Evolutionary conservation across 1,284 basidiomycete genomes (phyloP).

Genomic region (Polyporus tsugae): DNA sequence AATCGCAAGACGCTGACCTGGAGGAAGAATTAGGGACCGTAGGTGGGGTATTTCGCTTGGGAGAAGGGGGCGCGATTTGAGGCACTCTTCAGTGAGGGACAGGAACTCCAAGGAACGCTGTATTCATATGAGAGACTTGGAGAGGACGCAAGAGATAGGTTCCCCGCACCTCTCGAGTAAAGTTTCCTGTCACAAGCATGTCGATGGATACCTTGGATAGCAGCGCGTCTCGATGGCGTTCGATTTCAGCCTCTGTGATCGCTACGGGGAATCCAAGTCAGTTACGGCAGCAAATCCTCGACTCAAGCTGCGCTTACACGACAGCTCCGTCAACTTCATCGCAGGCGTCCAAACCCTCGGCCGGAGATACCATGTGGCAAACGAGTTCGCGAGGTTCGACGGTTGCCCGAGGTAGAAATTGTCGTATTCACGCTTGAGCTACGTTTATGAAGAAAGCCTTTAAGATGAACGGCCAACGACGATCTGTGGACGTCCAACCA

Average conservation of each 20-base stretch:
- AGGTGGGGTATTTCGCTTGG: slow-evolving; percentile 32
- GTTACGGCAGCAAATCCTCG: not conserved
- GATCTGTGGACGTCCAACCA: not conserved
- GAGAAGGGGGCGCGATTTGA: slow-evolving; percentile 30
- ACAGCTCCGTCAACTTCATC: slow-evolving; percentile 39
- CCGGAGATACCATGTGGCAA: slow-evolving; percentile 33
- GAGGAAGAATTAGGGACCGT: slow-evolving; percentile 37
- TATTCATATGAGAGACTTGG: not conserved
- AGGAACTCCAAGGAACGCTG: slow-evolving; percentile 24
- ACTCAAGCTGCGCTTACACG: slow-evolving; percentile 27
- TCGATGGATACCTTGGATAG: slow-evolving; percentile 37
- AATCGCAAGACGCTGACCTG: slow-evolving; percentile 27
- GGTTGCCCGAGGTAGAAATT: slow-evolving; percentile 44
- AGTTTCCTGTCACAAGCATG: slow-evolving; percentile 38
- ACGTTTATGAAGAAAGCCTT: not conserved
- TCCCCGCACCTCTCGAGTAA: slow-evolving; percentile 32
- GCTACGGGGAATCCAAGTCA: slow-evolving; percentile 12
- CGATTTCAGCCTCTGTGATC: slow-evolving; percentile 35
- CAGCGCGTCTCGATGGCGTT: slow-evolving; percentile 38
- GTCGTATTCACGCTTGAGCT: slow-evolving; percentile 38
- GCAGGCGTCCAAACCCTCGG: slow-evolving; percentile 39
- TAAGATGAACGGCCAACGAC: not conserved
- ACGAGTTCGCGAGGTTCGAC: slow-evolving; percentile 37
- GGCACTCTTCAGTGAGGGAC: slow-evolving; percentile 28
- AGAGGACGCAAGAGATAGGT: not conserved